Conservation (phyloP, 306 rosid species). For the Bauhinia variegata region DNA sequence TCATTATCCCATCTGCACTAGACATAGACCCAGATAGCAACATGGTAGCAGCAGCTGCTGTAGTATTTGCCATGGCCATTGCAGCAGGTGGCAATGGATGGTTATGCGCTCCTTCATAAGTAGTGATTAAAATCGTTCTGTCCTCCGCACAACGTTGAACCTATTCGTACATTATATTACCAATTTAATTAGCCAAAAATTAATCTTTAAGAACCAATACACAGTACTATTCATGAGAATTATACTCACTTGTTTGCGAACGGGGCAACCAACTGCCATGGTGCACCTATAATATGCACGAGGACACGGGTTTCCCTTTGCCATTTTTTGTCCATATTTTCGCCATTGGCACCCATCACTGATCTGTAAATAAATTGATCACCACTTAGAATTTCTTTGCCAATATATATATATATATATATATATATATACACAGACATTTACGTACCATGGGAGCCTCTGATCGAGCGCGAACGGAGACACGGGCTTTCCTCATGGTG, state of each 20-base stretch:
- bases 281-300: conserved; percentile 95
- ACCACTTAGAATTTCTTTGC: too few relatives aligned
- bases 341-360: conserved; percentile 98
- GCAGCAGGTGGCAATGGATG: conserved; percentile 98
- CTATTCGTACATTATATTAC: conserved; percentile 37
- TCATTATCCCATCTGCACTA: conserved; percentile 84
- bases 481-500: conserved; percentile 98
- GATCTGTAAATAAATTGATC: conserved; percentile 52
- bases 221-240: not conserved
- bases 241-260: conserved; percentile 92
- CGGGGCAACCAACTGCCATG: conserved; percentile 97
- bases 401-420: too few relatives aligned
- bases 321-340: conserved; percentile 97
- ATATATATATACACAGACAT: too few relatives aligned
- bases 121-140: conserved; percentile 73
- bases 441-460: conserved; percentile 94
- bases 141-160: conserved; percentile 98
- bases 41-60: conserved; percentile 89
- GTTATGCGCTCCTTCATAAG: conserved; percentile 93
- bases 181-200: too few relatives aligned
- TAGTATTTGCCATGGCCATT: conserved; percentile 95
- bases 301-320: conserved; percentile 96
- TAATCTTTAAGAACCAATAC: too few relatives aligned
- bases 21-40: conserved; percentile 87
- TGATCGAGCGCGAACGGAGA: conserved; percentile 93